phyloP scores from a whole-genome alignment of 2,329 filamentous ascomycete genomes.

The Sclerotinia spermophila region DNA sequence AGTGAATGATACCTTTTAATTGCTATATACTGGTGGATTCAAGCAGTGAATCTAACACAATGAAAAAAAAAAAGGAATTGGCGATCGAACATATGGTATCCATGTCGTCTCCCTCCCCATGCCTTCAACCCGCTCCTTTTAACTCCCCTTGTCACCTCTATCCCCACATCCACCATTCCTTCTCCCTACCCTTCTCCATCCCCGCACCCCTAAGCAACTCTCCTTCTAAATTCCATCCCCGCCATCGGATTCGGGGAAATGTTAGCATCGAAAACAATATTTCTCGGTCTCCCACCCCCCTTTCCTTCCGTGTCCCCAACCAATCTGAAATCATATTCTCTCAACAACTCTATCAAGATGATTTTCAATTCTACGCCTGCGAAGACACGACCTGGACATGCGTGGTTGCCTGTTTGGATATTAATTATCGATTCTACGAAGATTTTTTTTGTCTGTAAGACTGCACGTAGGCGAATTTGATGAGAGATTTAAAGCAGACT shows the following conservation, averaged over 20 bases:
- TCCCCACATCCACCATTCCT: neutral
- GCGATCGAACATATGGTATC: neutral
- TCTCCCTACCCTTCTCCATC: neutral
- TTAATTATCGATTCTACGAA: too few relatives aligned
- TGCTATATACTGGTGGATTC: neutral
- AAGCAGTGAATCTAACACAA: neutral
- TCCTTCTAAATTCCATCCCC: slow-evolving; percentile 4
- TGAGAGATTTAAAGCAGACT: neutral
- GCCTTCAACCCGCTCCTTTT: neutral
- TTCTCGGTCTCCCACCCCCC: neutral
- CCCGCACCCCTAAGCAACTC: neutral
- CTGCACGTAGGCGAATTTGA: neutral
- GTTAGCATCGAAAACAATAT: neutral
- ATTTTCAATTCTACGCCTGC: neutral
- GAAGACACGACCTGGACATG: slow-evolving; percentile 3
- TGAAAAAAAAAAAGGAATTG: neutral
- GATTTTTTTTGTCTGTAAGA: neutral
- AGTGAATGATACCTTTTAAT: neutral
- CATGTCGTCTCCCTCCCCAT: neutral
- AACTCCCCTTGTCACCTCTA: too few relatives aligned
- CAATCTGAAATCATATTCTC: neutral
- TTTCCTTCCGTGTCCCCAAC: neutral
- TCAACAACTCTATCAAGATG: neutral
- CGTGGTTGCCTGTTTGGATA: neutral
- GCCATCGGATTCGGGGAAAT: neutral